Base-by-base conservation (phyloP, 2,329 filamentous ascomycete genomes). In the Scopulariopsis brevicaulis region DNA sequence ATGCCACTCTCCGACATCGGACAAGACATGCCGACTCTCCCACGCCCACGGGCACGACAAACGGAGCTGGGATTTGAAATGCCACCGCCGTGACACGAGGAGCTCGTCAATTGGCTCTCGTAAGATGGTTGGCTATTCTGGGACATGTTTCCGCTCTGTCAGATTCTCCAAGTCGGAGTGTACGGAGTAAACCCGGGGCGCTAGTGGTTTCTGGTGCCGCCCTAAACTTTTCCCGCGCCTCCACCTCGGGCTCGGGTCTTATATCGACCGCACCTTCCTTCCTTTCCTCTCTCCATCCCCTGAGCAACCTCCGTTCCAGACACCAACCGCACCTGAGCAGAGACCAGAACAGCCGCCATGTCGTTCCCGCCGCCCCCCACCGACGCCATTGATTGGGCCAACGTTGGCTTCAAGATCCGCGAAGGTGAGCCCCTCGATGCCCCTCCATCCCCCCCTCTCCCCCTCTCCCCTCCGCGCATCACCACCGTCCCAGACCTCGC, bases 381-480 rank as follows among this genome's bases (percentile, higher is more conserved):
- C 64, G 84, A 83, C 68, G 87, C 87, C 63, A 93, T 96, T 75
- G 91, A 97, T 79, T 97, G 93, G 93, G 83, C 81, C 71, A 87
- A 96, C 67, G 84, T 97, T 63, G 93, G 93, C 68, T 97, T 97
- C 81, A 86, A 85, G 68, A 86, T 96, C 65, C 88, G 90, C 64
- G 91, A 96, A 80, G 89, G 90, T 90, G 72, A 65, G 75, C 62
- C 54, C 24, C 56, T 53, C 55, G 32, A 18, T 14, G n/a, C 28
- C 35, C 24, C 53, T 46, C 40, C 58, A 18, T 12, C 32, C 48
- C 20, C 11, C 35, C 50, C 12, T 12, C 14, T 28, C 11, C 11
- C 43, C 43, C 2, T 48, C 43, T n/a, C n/a, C n/a, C n/a, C n/a
- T n/a, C n/a, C n/a, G n/a, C n/a, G n/a, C n/a, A n/a, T n/a, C n/a